Base-by-base conservation (phyloP, 148 eudicot species). In the Spergularia bocconei region DNA sequence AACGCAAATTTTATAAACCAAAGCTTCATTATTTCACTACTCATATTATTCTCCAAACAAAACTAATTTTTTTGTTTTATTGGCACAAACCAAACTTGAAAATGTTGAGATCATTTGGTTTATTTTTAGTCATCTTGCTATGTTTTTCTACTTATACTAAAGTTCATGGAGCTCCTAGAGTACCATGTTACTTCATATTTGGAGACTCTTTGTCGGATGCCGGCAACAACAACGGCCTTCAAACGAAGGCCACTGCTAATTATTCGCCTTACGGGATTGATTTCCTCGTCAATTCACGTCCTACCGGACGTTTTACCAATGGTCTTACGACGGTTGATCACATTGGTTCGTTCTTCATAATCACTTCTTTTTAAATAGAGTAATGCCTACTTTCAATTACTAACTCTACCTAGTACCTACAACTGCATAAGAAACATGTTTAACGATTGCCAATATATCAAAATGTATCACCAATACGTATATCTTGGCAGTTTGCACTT, bases 291-390 rank as follows among this genome's bases (percentile, higher is more conserved):
- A 25, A 52, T 16, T 7, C 21, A 59, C 20, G 16, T 6, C 41
- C 74, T 11, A 53, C 74, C 8, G 74, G 74, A 25, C 53, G 74
- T 4, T 71, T 71, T 15, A 71, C 74, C n/a, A 71, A 71, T 71
- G 74, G 74, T 23, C 55, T 13, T 7, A 74, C 77, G 5, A 4
- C 44, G 2, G 69, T 63, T n/a, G 77, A 74, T 50, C 36, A 62
- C 16, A 23, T 74, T 11, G 64, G 77, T 74, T 36, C 9, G 77
- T 62, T 21, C 14, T 44, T 65, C 67, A 47, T n/a, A n/a, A n/a
- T 65, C 50, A 0, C 2, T 20, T 47, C 5, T 20, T 67, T 3
- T 13, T 25, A 2, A 13, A 21, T 9, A 5, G 44, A 0, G 6
- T 44, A 44, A 9, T 44, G 8, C 10, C 10, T 44, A 2, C 48